Conservation (phyloP, 495 filamentous ascomycete species). For the Aspergillus coremiiformis region DNA sequence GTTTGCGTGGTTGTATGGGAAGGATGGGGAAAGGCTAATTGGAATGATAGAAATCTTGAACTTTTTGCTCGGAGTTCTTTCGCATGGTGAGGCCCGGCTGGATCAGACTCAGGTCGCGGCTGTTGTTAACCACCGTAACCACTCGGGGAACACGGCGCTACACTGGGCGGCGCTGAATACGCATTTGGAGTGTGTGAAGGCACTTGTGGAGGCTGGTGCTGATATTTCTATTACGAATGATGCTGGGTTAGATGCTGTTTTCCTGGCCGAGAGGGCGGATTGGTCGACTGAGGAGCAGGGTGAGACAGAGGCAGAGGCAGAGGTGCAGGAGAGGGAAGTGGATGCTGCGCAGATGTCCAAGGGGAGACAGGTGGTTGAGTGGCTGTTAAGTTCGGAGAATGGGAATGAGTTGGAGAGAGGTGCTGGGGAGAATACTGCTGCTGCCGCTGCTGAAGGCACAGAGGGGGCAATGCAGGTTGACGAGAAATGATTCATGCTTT, state of each 20-base stretch:
- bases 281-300: slow-evolving; percentile 29
- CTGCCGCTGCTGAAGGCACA: background rate
- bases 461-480: background rate
- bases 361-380: slow-evolving; percentile 41
- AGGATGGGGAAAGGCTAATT: slow-evolving; percentile 10
- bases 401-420: slow-evolving; percentile 29
- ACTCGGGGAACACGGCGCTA: slow-evolving; percentile 77
- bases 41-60: slow-evolving; percentile 39
- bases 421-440: slow-evolving; percentile 15
- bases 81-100: slow-evolving; percentile 10
- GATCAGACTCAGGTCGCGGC: background rate
- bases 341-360: slow-evolving; percentile 26
- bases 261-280: slow-evolving; percentile 66
- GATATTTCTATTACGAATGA: slow-evolving; percentile 68
- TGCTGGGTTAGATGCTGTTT: slow-evolving; percentile 78
- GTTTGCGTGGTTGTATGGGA: background rate
- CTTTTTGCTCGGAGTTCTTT: slow-evolving; percentile 39
- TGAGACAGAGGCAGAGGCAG: slow-evolving; percentile 14
- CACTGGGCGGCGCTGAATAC: slow-evolving; percentile 92
- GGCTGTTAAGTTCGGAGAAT: slow-evolving; percentile 39
- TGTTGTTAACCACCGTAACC: slow-evolving; percentile 64
- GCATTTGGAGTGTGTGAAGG: slow-evolving; percentile 70
- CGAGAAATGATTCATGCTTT: slow-evolving; percentile 11
- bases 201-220: slow-evolving; percentile 64
- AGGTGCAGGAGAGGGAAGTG: slow-evolving; percentile 10